phyloP scores from a whole-genome alignment of 768 basidiomycete species.

The Trametes gibbosa region DNA sequence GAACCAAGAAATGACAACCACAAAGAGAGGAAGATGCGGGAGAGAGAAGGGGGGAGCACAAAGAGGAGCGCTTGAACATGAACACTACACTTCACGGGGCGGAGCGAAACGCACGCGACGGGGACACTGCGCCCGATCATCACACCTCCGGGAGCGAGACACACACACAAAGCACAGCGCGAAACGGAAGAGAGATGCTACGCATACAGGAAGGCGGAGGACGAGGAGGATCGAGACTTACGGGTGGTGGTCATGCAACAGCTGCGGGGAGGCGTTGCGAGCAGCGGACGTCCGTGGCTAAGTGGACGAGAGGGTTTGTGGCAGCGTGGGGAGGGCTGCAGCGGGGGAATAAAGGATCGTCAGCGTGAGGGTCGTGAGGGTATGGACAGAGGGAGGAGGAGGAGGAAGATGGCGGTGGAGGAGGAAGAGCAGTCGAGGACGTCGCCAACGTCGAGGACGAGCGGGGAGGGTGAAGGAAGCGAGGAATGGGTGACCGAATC shows the following conservation, averaged over 20 bases:
- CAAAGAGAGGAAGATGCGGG: neutral
- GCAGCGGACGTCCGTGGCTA: constrained; percentile 9
- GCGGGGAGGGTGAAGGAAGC: constrained; percentile 22
- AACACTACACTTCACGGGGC: constrained; percentile 16
- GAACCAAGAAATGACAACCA: constrained; percentile 8
- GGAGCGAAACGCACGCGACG: constrained; percentile 12
- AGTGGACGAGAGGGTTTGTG: neutral
- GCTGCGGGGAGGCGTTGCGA: neutral
- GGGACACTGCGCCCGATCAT: constrained; percentile 19
- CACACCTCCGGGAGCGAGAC: constrained; percentile 11
- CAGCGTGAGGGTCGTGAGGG: constrained; percentile 25
- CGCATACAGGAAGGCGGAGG: neutral
- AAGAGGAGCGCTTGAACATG: constrained; percentile 3
- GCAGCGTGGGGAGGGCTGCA: constrained; percentile 5
- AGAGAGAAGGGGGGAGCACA: neutral
- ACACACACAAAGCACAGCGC: neutral
- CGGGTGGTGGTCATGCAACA: constrained; percentile 18
- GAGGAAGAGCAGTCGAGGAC: constrained; percentile 15
- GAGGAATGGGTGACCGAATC: constrained; percentile 21
- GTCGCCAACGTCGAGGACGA: constrained; percentile 26
- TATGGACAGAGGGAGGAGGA: constrained; percentile 14
- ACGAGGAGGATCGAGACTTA: constrained; percentile 11
- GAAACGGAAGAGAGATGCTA: neutral
- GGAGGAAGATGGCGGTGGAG: constrained; percentile 3
- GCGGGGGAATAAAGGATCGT: constrained; percentile 18